These are phyloP conservation scores for Prosopis cineraria DNA, from an alignment of 306 rosid genomes.

Conservation along the genomic window DNA sequence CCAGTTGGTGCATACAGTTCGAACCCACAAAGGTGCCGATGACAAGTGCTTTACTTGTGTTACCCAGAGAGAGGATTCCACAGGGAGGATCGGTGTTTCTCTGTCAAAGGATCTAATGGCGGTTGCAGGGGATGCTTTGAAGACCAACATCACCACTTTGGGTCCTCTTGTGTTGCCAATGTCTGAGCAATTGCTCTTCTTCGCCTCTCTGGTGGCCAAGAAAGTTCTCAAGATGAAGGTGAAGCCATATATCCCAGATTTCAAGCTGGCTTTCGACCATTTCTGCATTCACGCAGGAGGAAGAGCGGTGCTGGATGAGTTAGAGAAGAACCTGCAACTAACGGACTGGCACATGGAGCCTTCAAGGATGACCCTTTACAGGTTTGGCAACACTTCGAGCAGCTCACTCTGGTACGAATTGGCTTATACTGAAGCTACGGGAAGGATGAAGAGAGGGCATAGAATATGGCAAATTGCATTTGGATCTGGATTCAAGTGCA, in stretches of 20 bases:
- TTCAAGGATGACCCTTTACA: conserved; percentile 65
- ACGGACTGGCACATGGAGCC: conserved; percentile 70
- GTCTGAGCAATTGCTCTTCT: conserved; percentile 65
- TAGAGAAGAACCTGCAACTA: conserved; percentile 65
- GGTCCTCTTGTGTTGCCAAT: conserved; percentile 68
- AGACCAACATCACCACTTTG: conserved; percentile 64
- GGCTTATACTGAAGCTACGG: conserved; percentile 63
- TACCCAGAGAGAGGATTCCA: conserved; percentile 54
- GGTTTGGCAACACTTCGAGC: conserved; percentile 74
- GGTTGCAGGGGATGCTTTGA: conserved; percentile 69
- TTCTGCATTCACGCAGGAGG: conserved; percentile 74
- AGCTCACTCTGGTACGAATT: conserved; percentile 69
- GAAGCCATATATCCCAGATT: conserved; percentile 68
- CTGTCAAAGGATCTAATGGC: conserved; percentile 68
- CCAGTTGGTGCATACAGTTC: conserved; percentile 51
- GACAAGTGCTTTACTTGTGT: conserved; percentile 66
- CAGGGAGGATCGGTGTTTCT: conserved; percentile 54
- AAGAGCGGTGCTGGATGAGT: conserved; percentile 68
- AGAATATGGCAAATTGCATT: conserved; percentile 71
- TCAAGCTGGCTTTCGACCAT: conserved; percentile 67
- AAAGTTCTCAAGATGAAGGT: conserved; percentile 55
- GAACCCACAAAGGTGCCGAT: conserved; percentile 67
- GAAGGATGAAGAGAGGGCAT: conserved; percentile 61
- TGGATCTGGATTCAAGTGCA: conserved; percentile 72
- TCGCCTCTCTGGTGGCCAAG: conserved; percentile 53